Base-by-base conservation (phyloP, 768 basidiomycete genomes). In the Macrolepiota albuminosa region DNA sequence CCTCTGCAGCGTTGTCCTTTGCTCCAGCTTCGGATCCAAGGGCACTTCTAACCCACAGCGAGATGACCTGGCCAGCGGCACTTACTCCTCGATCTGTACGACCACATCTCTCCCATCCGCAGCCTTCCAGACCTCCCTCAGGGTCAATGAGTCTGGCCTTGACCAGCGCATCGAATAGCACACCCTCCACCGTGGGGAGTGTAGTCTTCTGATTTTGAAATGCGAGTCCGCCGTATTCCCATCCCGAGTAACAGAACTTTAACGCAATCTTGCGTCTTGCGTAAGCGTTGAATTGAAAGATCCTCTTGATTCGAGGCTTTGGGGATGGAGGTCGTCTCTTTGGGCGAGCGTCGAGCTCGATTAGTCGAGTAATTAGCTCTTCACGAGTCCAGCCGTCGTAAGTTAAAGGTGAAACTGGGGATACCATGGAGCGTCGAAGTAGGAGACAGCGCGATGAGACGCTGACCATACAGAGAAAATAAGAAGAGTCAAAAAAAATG, bases 11-110 rank as follows among this genome's bases (percentile, higher is more conserved):
- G 4, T n/a, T 29, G 33, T 66, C 63, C 16, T 33, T 45, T 50
- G n/a, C 49, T 34, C 57, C 64, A n/a, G 63, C 57, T 59, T 71
- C 59, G n/a, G 61, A 11, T 24, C 68, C 74, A 47, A 87, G 71
- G 10, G 84, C 82, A 71, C 93, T 94, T 60, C 95, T 78, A 13
- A 97, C 86, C 89, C 92, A 95, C 8, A 99, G 78, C 53, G 90
- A 93, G 53, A 98, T 80, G 26, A 98, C 95, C 71, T 98, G 96
- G 3, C 93, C 95, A 8, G 89, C 91, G 42, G 89, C 92, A 70
- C 94, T 96, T 60, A 99, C 97, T 0, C 96, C 95, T 21, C 88
- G 81, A 78, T 99, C 97, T 31, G 97, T 98, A 68, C 97, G 75
- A 13, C 97, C 96, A 72, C 97, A 98, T 64, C 84, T 81, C 69